Percentiles rank a stretch among this genome's conserved stretches.
Conservation (phyloP, 192 early-diverging fungal species). For the Rhizophlyctis rosea region DNA sequence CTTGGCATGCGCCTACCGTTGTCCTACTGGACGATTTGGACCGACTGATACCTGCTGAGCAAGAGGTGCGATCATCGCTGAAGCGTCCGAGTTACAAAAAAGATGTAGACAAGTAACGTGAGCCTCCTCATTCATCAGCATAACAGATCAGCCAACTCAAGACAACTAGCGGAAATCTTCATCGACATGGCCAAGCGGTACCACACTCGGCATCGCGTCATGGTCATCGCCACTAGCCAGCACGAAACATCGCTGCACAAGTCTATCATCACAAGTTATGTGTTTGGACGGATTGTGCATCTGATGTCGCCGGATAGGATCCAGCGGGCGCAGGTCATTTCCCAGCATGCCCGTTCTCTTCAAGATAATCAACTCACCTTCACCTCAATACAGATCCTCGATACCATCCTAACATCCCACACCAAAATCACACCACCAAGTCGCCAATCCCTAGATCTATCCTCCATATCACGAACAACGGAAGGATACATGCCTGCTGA, state of each 20-base stretch:
- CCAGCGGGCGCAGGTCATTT: slow-evolving; percentile 61
- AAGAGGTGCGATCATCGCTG: slow-evolving; percentile 64
- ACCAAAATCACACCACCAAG: slow-evolving; percentile 47
- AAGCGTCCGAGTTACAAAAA: background rate
- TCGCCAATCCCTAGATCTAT: slow-evolving; percentile 60
- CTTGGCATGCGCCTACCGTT: slow-evolving; percentile 68
- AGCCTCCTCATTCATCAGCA: slow-evolving; percentile 36
- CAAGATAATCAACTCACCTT: too few relatives aligned
- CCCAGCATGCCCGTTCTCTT: too few relatives aligned
- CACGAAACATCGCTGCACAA: slow-evolving; percentile 63
- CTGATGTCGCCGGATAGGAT: slow-evolving; percentile 59
- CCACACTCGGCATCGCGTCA: slow-evolving; percentile 29
- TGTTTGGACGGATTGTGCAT: slow-evolving; percentile 62
- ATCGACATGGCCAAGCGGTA: slow-evolving; percentile 48
- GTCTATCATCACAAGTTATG: slow-evolving; percentile 53
- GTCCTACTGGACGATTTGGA: slow-evolving; percentile 77
- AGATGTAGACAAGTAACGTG: background rate
- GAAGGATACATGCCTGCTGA: slow-evolving; percentile 88
- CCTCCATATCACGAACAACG: slow-evolving; percentile 69
- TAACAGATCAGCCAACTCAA: slow-evolving; percentile 59
- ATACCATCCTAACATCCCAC: slow-evolving; percentile 59
- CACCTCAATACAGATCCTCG: slow-evolving; percentile 56
- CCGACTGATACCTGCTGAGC: slow-evolving; percentile 65
- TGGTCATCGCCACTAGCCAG: slow-evolving; percentile 63
- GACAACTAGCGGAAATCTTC: slow-evolving; percentile 65